Evolutionary conservation across 306 rosid genomes (phyloP), one percentile per base, ranked within the genome.

Genomic region (Trichosanthes cucumerina): DNA sequence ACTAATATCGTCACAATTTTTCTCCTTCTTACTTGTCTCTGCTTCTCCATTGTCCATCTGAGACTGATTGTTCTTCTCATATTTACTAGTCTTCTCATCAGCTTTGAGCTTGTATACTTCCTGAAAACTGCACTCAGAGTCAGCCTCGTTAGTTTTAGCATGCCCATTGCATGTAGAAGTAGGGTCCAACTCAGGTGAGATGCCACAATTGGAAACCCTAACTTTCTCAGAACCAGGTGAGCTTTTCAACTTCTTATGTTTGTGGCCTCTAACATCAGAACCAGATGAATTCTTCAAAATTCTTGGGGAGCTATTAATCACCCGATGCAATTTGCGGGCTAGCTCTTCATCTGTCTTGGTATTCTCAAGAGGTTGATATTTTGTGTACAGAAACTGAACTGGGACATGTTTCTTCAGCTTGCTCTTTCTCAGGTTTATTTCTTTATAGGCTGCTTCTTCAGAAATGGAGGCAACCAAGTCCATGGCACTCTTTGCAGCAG

Each of bases 281-380:
- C 88, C 85, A 18, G 98, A 82, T 77, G 93, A 91, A 43, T 79
- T 88, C 88, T 84, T 92, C 2, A 89, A 79, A 77, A 90, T 94
- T 86, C 98, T 89, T 1, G 98, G 96, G 31, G 98, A 94, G 86
- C 97, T 94, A 80, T 94, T 94, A 59, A 94, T 94, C 44, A 93
- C 96, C 78, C 91, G 88, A 66, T 92, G 98, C 88, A 94, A 85
- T 59, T 87, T 94, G 18, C 92, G 92, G 80, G 98, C 98, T 64
- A 94, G 77, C 77, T 90, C 98, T 88, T 92, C 98, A 68, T 94
- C 98, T 85, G 86, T 94, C 82, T 79, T 85, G 77, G 88, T 86
- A 82, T 85, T 92, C 84, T 89, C 97, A 41, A 89, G 59, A 9
- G 95, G 96, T 83, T 87, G 92, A 84, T 91, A 84, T 78, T 91